Conservation (phyloP, 2,329 filamentous ascomycete genomes). For the Penicillium sp. region DNA sequence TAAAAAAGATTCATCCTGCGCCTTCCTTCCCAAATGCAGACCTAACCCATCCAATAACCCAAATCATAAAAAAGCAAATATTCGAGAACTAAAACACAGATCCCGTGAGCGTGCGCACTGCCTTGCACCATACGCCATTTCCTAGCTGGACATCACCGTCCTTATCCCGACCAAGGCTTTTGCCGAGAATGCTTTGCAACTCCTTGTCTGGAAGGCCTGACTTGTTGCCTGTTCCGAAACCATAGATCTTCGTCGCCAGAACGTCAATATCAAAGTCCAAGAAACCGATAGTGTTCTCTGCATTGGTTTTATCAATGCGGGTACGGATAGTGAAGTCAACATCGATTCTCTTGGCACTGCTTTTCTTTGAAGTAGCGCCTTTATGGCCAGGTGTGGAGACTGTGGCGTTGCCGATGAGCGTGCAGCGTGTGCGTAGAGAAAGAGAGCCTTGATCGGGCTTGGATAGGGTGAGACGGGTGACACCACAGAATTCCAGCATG, state of each 20-base stretch:
- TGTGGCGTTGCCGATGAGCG: constrained; percentile 31
- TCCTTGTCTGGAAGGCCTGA: constrained; percentile 34
- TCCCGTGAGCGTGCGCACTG: constrained; percentile 36
- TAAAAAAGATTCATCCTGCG: background rate
- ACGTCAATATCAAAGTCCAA: constrained; percentile 41
- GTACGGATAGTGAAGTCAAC: constrained; percentile 42
- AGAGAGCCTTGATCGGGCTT: constrained; percentile 26
- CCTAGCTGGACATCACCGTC: constrained; percentile 29
- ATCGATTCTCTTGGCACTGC: constrained; percentile 33
- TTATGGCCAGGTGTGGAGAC: constrained; percentile 14
- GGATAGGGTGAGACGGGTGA: constrained; percentile 39
- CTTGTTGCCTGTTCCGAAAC: constrained; percentile 32
- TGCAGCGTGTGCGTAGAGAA: constrained; percentile 39
- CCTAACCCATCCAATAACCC: background rate
- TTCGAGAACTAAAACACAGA: constrained; percentile 32
- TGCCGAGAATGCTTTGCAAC: constrained; percentile 37
- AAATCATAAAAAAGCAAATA: constrained; percentile 6
- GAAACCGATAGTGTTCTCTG: constrained; percentile 22
- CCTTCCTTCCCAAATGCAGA: background rate
- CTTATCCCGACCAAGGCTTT: constrained; percentile 21
- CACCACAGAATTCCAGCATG: constrained; percentile 45
- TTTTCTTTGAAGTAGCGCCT: constrained; percentile 10
- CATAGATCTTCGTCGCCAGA: constrained; percentile 42
- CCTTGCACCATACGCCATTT: constrained; percentile 41
- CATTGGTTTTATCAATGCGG: constrained; percentile 15